These are phyloP conservation scores for Syzygium aromaticum DNA, from an alignment of 345 rosid species.

Conservation along the genomic window DNA sequence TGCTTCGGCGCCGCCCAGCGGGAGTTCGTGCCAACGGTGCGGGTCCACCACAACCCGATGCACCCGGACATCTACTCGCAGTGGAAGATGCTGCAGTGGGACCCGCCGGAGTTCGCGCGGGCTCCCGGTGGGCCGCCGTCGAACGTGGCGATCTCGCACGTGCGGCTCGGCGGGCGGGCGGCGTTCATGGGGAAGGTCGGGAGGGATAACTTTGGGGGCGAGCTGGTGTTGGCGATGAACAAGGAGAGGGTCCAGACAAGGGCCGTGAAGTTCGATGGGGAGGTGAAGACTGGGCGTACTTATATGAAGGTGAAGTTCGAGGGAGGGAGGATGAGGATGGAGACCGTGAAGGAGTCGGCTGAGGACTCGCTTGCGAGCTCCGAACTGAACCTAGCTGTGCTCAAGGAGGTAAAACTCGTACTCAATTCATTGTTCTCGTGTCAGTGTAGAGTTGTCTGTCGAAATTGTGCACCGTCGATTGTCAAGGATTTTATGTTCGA, in stretches of 20 bases:
- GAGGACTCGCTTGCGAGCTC: slow-evolving; percentile 67
- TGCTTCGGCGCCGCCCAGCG: slow-evolving; percentile 80
- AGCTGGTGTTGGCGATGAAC: slow-evolving; percentile 72
- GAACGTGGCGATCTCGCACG: slow-evolving; percentile 82
- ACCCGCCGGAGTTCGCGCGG: slow-evolving; percentile 80
- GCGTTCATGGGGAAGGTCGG: slow-evolving; percentile 95
- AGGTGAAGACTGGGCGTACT: slow-evolving; percentile 51
- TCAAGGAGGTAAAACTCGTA: slow-evolving; percentile 58
- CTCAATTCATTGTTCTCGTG: not conserved
- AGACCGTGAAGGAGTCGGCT: slow-evolving; percentile 58
- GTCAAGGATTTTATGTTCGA: not conserved
- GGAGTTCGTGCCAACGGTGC: slow-evolving; percentile 79
- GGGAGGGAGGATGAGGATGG: slow-evolving; percentile 63
- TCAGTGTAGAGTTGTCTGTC: not conserved
- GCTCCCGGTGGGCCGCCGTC: slow-evolving; percentile 87
- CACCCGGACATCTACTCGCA: slow-evolving; percentile 81
- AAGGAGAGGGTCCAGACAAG: slow-evolving; percentile 85
- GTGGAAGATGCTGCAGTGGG: slow-evolving; percentile 97
- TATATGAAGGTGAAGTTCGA: slow-evolving; percentile 55
- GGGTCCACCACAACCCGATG: slow-evolving; percentile 69
- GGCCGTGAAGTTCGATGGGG: slow-evolving; percentile 57
- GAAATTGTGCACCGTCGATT: not conserved
- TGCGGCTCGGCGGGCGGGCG: slow-evolving; percentile 82
- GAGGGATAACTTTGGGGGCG: slow-evolving; percentile 57
- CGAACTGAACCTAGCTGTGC: slow-evolving; percentile 66